Percentiles rank a stretch among this genome's conserved stretches.
Conservation (phyloP, 1,139 yeast genomes). For the Magnusiomyces starmeri region DNA sequence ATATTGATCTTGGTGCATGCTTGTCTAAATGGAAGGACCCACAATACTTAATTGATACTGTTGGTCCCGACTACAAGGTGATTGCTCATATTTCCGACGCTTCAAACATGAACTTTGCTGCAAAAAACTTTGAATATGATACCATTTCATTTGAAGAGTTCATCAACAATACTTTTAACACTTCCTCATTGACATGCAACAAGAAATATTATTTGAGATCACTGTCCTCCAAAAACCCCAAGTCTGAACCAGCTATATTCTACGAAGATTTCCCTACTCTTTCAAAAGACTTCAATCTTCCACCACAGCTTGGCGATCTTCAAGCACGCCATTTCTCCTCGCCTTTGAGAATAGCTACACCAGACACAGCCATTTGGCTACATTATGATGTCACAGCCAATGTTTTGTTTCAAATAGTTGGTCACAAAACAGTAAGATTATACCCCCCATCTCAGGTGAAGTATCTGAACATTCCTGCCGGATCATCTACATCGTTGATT, state of each 20-base stretch:
- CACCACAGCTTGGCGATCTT: constrained; percentile 20
- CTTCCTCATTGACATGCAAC: neutral
- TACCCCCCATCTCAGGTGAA: constrained; percentile 34
- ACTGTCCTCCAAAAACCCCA: constrained; percentile 29
- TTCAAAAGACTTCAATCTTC: constrained; percentile 30
- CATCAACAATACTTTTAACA: constrained; percentile 22
- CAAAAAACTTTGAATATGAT: constrained; percentile 32
- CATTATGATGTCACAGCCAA: constrained; percentile 37
- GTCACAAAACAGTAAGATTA: constrained; percentile 30
- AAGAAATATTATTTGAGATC: constrained; percentile 29
- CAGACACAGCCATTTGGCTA: constrained; percentile 34
- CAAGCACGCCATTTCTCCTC: constrained; percentile 30
- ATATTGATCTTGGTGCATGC: constrained; percentile 27
- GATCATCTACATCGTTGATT: constrained; percentile 32
- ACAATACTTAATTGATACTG: constrained; percentile 25
- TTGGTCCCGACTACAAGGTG: constrained; percentile 27
- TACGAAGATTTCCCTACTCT: constrained; percentile 30
- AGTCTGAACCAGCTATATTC: constrained; percentile 29
- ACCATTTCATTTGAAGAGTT: constrained; percentile 28
- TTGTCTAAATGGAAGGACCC: constrained; percentile 28
- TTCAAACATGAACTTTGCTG: constrained; percentile 28
- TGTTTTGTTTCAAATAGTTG: constrained; percentile 34
- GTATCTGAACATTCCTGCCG: constrained; percentile 29
- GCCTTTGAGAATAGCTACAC: constrained; percentile 33
- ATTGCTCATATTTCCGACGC: constrained; percentile 29